These are phyloP conservation scores for Exserohilum turcica DNA, from an alignment of 2,329 filamentous ascomycete genomes.

Conservation along the genomic window DNA sequence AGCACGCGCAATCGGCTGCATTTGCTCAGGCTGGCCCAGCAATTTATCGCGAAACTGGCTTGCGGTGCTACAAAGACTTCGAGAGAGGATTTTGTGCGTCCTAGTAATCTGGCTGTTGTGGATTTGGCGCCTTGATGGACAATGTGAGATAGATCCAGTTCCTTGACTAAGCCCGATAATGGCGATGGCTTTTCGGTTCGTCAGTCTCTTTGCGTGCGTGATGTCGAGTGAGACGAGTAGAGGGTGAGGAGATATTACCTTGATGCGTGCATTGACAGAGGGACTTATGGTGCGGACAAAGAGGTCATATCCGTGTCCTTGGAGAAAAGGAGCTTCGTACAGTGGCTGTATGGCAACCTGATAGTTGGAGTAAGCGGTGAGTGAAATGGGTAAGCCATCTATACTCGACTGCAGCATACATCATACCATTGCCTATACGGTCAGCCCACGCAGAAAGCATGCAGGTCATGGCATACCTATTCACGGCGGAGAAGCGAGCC, in stretches of 20 bases:
- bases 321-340: constrained; percentile 59
- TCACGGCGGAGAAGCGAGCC: constrained; percentile 56
- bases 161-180: constrained; percentile 57
- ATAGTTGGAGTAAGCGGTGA: background rate
- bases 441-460: constrained; percentile 3
- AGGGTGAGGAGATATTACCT: constrained; percentile 4
- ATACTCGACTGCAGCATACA: constrained; percentile 28
- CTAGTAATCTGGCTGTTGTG: constrained; percentile 61
- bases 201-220: background rate
- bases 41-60: constrained; percentile 62
- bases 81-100: constrained; percentile 58
- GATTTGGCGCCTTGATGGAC: constrained; percentile 65
- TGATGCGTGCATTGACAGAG: constrained; percentile 55
- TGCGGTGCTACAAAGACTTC: constrained; percentile 63
- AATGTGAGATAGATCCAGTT: constrained; percentile 59
- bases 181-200: constrained; percentile 48
- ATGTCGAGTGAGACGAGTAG: background rate
- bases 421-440: constrained; percentile 60
- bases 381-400: background rate
- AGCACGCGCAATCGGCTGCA: constrained; percentile 56
- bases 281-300: constrained; percentile 63
- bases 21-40: constrained; percentile 62
- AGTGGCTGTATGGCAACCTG: constrained; percentile 53
- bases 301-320: constrained; percentile 58
- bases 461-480: constrained; percentile 23